Percentiles rank a stretch among this genome's conserved stretches.
These are phyloP conservation scores for Phellinidium pouzarii DNA, from an alignment of 1,284 basidiomycete species.

Conservation along the genomic window DNA sequence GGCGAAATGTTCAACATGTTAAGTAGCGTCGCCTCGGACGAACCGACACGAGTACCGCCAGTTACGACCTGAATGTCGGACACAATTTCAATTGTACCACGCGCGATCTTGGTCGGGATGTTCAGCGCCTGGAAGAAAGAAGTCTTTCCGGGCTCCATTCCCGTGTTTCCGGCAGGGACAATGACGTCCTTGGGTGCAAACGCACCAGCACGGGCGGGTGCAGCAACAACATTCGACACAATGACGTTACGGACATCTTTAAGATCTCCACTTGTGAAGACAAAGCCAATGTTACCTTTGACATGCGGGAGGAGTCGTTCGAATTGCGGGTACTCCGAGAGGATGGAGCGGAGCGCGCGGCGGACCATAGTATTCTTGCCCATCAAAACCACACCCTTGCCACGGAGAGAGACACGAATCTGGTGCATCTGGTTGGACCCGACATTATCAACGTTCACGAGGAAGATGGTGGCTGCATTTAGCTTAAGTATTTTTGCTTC, in stretches of 20 bases:
- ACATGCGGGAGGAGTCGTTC: constrained; percentile 95
- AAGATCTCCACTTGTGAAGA: constrained; percentile 91
- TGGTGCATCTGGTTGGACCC: constrained; percentile 99
- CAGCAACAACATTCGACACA: constrained; percentile 94
- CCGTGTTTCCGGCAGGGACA: constrained; percentile 95
- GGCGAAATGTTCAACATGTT: constrained; percentile 99
- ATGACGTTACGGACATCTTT: constrained; percentile 94
- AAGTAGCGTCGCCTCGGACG: constrained; percentile 94
- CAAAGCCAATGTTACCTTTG: constrained; percentile 98
- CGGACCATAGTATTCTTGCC: constrained; percentile 99
- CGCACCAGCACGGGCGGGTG: constrained; percentile 97
- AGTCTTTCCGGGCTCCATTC: constrained; percentile 99
- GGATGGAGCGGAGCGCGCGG: constrained; percentile 89
- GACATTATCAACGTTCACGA: constrained; percentile 99
- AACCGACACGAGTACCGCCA: constrained; percentile 89
- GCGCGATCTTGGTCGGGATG: constrained; percentile 99
- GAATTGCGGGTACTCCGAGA: constrained; percentile 87
- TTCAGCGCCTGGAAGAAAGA: constrained; percentile 99
- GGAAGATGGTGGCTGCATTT: constrained; percentile 86
- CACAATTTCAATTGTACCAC: constrained; percentile 99
- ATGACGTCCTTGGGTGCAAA: constrained; percentile 88
- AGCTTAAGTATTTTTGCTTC: constrained; percentile 9
- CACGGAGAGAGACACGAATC: constrained; percentile 94
- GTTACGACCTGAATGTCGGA: constrained; percentile 93
- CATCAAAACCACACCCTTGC: constrained; percentile 97